Conservation (phyloP, 192 early-diverging fungal species). For the Umbelopsis ramanniana region DNA sequence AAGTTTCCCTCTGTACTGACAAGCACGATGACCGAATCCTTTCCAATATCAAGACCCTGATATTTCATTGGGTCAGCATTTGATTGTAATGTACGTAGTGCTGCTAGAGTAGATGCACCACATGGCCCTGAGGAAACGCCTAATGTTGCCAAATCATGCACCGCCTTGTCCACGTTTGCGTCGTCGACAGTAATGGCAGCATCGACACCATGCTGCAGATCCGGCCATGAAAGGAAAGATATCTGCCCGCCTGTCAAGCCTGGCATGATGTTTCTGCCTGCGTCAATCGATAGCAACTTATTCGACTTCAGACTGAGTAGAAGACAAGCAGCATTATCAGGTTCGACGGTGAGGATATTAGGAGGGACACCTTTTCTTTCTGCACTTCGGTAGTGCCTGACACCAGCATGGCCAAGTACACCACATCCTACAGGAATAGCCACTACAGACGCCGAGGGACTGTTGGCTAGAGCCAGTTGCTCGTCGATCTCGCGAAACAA, state of each 20-base stretch:
- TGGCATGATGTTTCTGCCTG: constrained; percentile 3
- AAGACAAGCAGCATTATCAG: constrained; percentile 2
- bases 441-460: background rate
- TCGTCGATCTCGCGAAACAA: background rate
- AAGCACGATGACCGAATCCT: background rate
- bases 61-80: background rate
- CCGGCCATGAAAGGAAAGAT: constrained; percentile 7
- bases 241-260: background rate
- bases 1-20: constrained; percentile 6
- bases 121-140: constrained; percentile 3
- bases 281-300: background rate
- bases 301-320: background rate
- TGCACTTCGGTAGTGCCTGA: background rate
- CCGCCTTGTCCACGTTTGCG: background rate
- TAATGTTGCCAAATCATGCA: background rate
- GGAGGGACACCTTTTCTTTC: background rate
- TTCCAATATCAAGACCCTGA: background rate
- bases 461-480: background rate
- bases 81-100: background rate
- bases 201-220: background rate
- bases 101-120: constrained; percentile 2
- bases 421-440: constrained; percentile 7
- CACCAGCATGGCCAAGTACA: background rate
- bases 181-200: constrained; percentile 11
- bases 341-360: background rate